Conservation (phyloP, 345 rosid species). For the Schrenkiella parvula region DNA sequence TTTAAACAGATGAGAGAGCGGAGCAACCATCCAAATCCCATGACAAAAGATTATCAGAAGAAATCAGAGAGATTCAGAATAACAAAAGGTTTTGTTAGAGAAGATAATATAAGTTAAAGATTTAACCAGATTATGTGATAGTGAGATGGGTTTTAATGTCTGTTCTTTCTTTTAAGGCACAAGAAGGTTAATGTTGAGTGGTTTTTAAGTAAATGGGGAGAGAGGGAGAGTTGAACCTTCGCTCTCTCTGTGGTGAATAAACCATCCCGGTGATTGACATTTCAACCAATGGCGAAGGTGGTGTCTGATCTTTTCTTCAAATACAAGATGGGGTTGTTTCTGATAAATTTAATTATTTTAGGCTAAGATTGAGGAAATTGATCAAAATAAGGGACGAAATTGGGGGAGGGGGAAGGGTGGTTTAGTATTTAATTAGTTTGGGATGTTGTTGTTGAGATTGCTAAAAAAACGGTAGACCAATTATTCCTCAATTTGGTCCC, state of each 20-base stretch:
- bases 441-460: background rate
- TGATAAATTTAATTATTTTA: background rate
- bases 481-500: slow-evolving; percentile 42
- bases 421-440: background rate
- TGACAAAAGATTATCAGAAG: slow-evolving; percentile 3
- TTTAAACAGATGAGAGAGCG: slow-evolving; percentile 35
- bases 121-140: background rate
- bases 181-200: slow-evolving; percentile 24
- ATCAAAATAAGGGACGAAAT: background rate
- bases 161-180: slow-evolving; percentile 24
- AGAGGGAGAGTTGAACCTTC: slow-evolving; percentile 22
- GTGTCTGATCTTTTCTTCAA: slow-evolving; percentile 27
- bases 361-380: background rate
- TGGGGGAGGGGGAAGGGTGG: background rate
- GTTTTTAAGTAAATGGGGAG: slow-evolving; percentile 14
- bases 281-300: slow-evolving; percentile 22
- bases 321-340: slow-evolving; percentile 2
- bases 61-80: background rate
- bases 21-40: slow-evolving; percentile 65
- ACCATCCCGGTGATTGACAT: slow-evolving; percentile 24
- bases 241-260: slow-evolving; percentile 30
- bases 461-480: background rate
- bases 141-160: background rate
- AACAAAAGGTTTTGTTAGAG: background rate
- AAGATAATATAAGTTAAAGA: background rate